Conservation (phyloP, 2,329 filamentous ascomycete genomes). For the Nemania sp. region DNA sequence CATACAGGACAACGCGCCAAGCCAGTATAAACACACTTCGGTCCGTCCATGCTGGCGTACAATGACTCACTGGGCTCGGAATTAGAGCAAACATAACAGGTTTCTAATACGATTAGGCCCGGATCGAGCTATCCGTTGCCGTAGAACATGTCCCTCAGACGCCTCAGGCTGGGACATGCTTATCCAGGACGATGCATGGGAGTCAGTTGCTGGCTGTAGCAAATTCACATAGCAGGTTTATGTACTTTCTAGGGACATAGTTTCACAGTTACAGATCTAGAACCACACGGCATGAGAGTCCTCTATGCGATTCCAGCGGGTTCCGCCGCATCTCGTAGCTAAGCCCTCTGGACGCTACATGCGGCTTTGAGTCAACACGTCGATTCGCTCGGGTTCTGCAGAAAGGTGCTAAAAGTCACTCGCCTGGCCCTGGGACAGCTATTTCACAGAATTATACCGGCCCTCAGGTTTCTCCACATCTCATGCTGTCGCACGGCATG, state of each 20-base stretch:
- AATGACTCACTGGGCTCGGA: slow-evolving; percentile 14
- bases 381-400: slow-evolving; percentile 32
- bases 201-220: slow-evolving; percentile 26
- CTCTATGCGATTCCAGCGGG: slow-evolving; percentile 27
- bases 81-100: slow-evolving; percentile 10
- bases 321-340: slow-evolving; percentile 27
- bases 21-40: slow-evolving; percentile 36
- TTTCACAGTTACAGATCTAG: slow-evolving; percentile 32
- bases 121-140: slow-evolving; percentile 24
- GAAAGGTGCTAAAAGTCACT: slow-evolving; percentile 31
- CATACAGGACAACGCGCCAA: slow-evolving; percentile 37
- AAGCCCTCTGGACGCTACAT: slow-evolving; percentile 34
- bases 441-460: slow-evolving; percentile 32
- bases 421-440: slow-evolving; percentile 39
- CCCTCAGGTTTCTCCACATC: slow-evolving; percentile 35
- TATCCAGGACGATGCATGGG: slow-evolving; percentile 25
- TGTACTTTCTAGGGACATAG: slow-evolving; percentile 29
- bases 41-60: slow-evolving; percentile 26
- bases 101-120: slow-evolving; percentile 27
- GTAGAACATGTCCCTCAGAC: slow-evolving; percentile 27
- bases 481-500: slow-evolving; percentile 35
- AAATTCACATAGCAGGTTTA: slow-evolving; percentile 21
- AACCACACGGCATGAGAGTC: slow-evolving; percentile 11
- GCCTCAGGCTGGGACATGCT: slow-evolving; percentile 21
- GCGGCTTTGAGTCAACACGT: slow-evolving; percentile 33